phyloP scores from a whole-genome alignment of 164 flowering plant genomes.

The Annona cherimola region DNA sequence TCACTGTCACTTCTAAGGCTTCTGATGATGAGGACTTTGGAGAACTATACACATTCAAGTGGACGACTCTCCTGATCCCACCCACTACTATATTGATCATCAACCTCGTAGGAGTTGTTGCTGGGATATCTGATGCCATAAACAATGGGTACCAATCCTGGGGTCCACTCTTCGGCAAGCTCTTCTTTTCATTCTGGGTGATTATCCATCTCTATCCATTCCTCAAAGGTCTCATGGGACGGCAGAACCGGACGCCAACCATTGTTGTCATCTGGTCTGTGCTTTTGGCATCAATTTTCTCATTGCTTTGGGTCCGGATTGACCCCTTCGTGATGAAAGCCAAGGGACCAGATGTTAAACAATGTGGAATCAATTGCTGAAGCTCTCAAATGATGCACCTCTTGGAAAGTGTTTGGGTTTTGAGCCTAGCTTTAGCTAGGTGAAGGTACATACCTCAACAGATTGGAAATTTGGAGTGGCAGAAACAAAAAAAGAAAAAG shows the following conservation, averaged over 20 bases:
- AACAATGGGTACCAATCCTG: slow-evolving; percentile 79
- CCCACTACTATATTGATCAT: slow-evolving; percentile 80
- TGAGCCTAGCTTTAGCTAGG: neutral
- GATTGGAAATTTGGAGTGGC: slow-evolving; percentile 14
- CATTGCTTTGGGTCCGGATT: slow-evolving; percentile 82
- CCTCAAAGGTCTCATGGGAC: slow-evolving; percentile 91
- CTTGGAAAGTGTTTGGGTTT: slow-evolving; percentile 4
- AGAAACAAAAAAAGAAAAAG: neutral
- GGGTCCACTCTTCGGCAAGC: slow-evolving; percentile 87
- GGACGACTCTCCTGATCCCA: slow-evolving; percentile 83
- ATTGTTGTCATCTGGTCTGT: slow-evolving; percentile 85
- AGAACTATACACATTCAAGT: slow-evolving; percentile 71
- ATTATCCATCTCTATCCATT: slow-evolving; percentile 81
- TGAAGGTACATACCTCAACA: slow-evolving; percentile 4
- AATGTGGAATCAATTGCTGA: slow-evolving; percentile 84
- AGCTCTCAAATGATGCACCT: neutral
- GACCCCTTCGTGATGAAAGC: slow-evolving; percentile 79
- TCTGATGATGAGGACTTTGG: slow-evolving; percentile 73
- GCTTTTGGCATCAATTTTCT: slow-evolving; percentile 85
- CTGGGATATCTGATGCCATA: slow-evolving; percentile 89
- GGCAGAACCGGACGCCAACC: slow-evolving; percentile 87
- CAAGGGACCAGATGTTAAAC: slow-evolving; percentile 70
- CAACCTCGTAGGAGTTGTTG: slow-evolving; percentile 79
- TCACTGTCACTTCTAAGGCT: slow-evolving; percentile 77
- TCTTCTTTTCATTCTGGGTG: slow-evolving; percentile 83